Evolutionary conservation across 176 grass and related monocot genomes (phyloP).

Genomic region (Triticum timopheevii): DNA sequence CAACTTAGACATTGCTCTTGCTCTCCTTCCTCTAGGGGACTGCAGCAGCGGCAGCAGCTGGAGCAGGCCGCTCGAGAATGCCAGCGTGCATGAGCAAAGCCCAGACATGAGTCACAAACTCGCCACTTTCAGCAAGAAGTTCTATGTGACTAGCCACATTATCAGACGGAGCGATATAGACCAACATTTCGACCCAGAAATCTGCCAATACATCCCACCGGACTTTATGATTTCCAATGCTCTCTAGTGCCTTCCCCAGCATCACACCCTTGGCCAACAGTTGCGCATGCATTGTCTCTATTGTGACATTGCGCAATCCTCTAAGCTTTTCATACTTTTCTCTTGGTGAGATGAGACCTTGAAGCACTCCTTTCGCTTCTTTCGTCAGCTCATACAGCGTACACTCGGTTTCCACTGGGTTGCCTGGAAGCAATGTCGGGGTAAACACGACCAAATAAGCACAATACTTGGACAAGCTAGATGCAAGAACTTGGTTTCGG

Average conservation of each 20-base stretch:
- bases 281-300: too few relatives aligned
- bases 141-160: neutral
- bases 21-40: neutral
- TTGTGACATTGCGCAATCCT: too few relatives aligned
- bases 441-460: neutral
- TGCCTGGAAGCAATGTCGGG: neutral
- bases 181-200: neutral
- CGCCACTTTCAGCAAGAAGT: neutral
- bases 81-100: neutral
- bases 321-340: neutral
- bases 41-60: neutral
- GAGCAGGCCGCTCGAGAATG: neutral
- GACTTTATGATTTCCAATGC: accelerated
- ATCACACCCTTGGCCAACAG: too few relatives aligned
- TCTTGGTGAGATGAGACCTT: neutral
- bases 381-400: neutral
- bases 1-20: neutral
- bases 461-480: neutral
- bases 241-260: neutral
- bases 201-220: neutral
- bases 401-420: neutral
- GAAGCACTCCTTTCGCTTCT: neutral
- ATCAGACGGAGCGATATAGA: neutral
- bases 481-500: neutral
- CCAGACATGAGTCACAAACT: neutral